Conservation (phyloP, 306 rosid species). For the Datisca glomerata region DNA sequence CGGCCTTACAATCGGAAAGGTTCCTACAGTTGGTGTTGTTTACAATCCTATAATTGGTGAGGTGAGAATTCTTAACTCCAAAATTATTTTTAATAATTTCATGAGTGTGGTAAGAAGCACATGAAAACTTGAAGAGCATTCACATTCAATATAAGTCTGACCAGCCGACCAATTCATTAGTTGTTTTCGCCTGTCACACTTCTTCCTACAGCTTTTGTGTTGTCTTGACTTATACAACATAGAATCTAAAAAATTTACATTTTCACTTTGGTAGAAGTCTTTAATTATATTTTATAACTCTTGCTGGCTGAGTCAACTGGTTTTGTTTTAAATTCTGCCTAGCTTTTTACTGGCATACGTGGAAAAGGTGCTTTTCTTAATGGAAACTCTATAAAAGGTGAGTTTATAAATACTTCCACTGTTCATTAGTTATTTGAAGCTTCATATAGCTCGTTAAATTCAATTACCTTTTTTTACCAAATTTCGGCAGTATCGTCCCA, state of each 20-base stretch:
- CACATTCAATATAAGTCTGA: no score
- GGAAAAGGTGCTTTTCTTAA: conserved; percentile 90
- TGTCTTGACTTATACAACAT: background rate
- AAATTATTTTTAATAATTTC: background rate
- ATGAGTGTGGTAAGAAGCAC: no score
- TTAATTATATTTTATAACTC: conserved; percentile 8
- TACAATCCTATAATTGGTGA: conserved; percentile 88
- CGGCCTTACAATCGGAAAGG: conserved; percentile 81
- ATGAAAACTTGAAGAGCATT: no score
- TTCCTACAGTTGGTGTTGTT: conserved; percentile 82
- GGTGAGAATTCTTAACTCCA: conserved; percentile 36
- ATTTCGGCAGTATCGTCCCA: conserved; percentile 67
- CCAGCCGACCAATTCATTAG: no score
- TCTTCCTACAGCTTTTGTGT: background rate
- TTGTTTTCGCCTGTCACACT: background rate
- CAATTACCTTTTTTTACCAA: conserved; percentile 14
- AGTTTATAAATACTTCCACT: conserved; percentile 2
- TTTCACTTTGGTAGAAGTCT: conserved; percentile 4
- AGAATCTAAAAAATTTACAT: background rate
- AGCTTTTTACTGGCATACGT: conserved; percentile 76
- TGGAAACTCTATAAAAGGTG: conserved; percentile 74
- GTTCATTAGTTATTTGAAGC: conserved; percentile 9
- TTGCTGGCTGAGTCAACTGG: conserved; percentile 9
- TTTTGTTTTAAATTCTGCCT: conserved; percentile 12
- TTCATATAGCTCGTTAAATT: conserved; percentile 6